Base-by-base conservation (phyloP, 208 protist species). In the Trypanosoma mega region DNA sequence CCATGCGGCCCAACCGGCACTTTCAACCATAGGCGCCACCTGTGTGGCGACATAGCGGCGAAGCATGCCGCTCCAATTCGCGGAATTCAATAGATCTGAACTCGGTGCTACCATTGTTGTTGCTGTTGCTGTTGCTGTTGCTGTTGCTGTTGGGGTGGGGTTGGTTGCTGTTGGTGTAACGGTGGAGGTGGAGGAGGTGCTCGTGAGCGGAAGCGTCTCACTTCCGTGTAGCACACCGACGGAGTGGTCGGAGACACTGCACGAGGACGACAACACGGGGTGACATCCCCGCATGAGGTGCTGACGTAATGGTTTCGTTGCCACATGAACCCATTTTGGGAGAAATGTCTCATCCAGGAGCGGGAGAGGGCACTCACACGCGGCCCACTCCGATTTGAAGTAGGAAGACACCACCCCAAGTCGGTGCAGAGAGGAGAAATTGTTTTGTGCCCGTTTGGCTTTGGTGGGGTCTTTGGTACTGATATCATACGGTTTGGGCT, bases 361-460 rank as follows among this genome's bases (percentile, higher is more conserved):
- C 1, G 82, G 82, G 3, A 92, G 68, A 23, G 47, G 56, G 9
- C 60, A 74, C 31, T 72, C 53, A 57, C 78, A 85, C 9, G 85
- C 77, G 7, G 81, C 74, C 81, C 85, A 92, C 30, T 74, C 72
- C 52, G 66, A 72, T 7, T 50, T 59, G 27, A 72, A 72, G 37
- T 65, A 72, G 7, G 47, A 11, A n/a, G 52, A 72, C 45, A 72
- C 50, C 11, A 53, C 0, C 34, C 56, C 36, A 52, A 72, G 57
- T 12, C 24, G 43, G 30, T 61, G 34, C 9, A 72, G 30, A n/a
- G 57, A 62, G 3, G 66, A 72, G 5, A 51, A 44, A 50, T 46
- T 37, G 44, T 72, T 72, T 20, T 72, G 27, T 29, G 44, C 43
- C 6, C 26, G 24, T 18, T 43, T 37, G 30, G 3, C 16, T 49